Conservation (phyloP, 2,329 filamentous ascomycete species). For the Talaromyces verruculosus region DNA sequence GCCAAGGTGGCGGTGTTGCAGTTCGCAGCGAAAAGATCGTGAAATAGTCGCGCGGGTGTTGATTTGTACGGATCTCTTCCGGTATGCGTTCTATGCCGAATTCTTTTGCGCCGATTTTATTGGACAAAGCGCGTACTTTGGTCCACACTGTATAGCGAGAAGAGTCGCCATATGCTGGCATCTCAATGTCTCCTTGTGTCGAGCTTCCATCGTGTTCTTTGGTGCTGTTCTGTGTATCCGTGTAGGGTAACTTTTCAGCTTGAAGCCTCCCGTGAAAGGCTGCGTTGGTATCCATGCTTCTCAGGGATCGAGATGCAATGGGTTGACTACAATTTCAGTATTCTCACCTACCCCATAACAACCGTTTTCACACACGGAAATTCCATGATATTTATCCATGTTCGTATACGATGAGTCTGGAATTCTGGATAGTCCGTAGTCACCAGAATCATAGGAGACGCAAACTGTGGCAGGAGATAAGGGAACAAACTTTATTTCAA, state of each 20-base stretch:
- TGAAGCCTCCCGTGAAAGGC: neutral
- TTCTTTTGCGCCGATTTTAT: slow-evolving; percentile 4
- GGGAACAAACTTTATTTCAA: neutral
- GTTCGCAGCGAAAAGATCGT: slow-evolving; percentile 9
- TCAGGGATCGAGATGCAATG: neutral
- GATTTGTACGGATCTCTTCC: slow-evolving; percentile 5
- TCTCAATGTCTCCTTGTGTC: neutral
- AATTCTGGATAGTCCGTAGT: neutral
- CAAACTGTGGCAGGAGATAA: neutral
- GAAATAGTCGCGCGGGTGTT: neutral
- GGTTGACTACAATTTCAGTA: neutral
- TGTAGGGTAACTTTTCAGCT: neutral
- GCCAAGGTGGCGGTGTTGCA: slow-evolving; percentile 1
- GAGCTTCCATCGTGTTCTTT: neutral
- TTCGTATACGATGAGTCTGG: neutral
- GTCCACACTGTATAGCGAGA: neutral
- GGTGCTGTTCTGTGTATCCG: neutral
- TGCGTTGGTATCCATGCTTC: neutral
- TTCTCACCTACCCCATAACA: neutral
- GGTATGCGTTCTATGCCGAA: slow-evolving; percentile 9
- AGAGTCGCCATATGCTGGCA: slow-evolving; percentile 29
- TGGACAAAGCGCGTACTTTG: neutral
- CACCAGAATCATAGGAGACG: neutral
- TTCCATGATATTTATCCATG: neutral
- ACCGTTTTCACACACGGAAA: neutral